Percentiles rank a stretch among this genome's conserved stretches.
These are phyloP conservation scores for Lactarius hengduanensis DNA, from an alignment of 768 basidiomycete species.

Conservation along the genomic window DNA sequence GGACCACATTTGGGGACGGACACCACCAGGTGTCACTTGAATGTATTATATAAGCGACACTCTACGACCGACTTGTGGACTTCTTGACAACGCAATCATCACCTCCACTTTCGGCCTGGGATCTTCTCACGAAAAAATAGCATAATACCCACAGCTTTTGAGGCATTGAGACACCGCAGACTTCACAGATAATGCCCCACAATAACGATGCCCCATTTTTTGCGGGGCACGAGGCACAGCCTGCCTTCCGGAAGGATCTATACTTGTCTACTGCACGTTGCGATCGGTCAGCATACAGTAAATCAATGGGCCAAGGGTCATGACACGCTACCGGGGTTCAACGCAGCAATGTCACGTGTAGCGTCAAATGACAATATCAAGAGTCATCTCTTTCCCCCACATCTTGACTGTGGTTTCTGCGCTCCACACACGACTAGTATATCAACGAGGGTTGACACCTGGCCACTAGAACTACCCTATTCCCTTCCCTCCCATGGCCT, in stretches of 20 bases:
- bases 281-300: background rate
- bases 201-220: background rate
- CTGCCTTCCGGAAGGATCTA: background rate
- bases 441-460: background rate
- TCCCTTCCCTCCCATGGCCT: constrained; percentile 40
- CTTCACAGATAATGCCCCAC: background rate
- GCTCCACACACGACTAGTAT: constrained; percentile 1
- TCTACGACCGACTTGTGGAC: background rate
- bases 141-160: background rate
- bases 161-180: too few relatives aligned
- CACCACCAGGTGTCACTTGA: background rate
- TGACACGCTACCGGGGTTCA: background rate
- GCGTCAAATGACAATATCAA: background rate
- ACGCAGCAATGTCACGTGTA: background rate
- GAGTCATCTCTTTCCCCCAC: background rate
- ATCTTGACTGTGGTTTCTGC: background rate
- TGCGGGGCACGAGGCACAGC: background rate
- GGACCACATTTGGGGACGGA: too few relatives aligned
- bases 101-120: background rate
- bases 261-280: background rate
- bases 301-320: background rate
- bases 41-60: background rate
- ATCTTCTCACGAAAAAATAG: background rate
- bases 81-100: background rate
- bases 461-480: background rate